Evolutionary conservation across 441 rosid species (phyloP).

Genomic region (Flueggea neowawraea): DNA sequence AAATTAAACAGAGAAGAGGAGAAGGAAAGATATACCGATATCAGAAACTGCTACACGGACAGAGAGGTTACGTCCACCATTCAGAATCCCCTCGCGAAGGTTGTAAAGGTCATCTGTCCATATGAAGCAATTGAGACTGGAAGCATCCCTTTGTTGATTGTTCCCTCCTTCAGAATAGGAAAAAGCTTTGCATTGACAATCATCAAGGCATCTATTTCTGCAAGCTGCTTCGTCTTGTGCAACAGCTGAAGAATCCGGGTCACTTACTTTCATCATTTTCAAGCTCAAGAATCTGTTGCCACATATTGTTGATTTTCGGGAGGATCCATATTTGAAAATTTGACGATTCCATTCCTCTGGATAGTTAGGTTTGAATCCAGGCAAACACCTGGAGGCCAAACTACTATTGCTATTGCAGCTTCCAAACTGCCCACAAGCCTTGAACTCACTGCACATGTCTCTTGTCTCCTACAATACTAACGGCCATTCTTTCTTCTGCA

Average conservation of each 20-base stretch:
- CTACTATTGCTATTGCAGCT: conserved; percentile 25
- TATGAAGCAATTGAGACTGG: conserved; percentile 15
- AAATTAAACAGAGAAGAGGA: not conserved
- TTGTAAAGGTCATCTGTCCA: conserved; percentile 24
- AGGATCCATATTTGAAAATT: conserved; percentile 29
- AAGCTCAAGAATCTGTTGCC: conserved; percentile 8
- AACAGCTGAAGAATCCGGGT: not conserved
- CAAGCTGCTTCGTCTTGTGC: conserved; percentile 12
- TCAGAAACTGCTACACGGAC: conserved; percentile 18
- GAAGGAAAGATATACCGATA: conserved; percentile 8
- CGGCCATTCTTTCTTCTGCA: conserved; percentile 6
- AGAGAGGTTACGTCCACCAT: conserved; percentile 9
- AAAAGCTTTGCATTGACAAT: conserved; percentile 18
- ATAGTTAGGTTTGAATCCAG: conserved; percentile 17
- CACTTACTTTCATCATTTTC: conserved; percentile 18
- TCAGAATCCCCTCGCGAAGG: conserved; percentile 13
- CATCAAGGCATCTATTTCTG: conserved; percentile 10
- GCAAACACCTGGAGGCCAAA: conserved; percentile 32
- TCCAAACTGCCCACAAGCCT: conserved; percentile 30
- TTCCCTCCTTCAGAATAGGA: conserved; percentile 6
- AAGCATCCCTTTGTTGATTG: too few relatives aligned
- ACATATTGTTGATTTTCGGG: conserved; percentile 12
- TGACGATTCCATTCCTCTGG: conserved; percentile 17
- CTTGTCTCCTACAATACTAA: conserved; percentile 22
- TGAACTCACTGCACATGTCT: conserved; percentile 26